Evolutionary conservation across 2,329 filamentous ascomycete species (phyloP).

Genomic region (Fusarium redolens): DNA sequence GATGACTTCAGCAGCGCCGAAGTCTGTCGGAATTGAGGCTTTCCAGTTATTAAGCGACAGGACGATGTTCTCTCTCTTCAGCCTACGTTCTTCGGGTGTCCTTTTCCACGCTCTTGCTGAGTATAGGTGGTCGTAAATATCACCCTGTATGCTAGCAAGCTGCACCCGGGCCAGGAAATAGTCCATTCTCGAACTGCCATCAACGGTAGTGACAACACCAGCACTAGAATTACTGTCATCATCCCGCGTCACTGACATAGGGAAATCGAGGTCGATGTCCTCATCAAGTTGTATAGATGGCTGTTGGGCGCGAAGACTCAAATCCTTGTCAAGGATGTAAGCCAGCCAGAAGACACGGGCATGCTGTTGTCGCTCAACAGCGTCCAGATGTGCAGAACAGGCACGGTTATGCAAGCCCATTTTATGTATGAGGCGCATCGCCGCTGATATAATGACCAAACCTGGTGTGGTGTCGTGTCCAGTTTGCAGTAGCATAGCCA

Average conservation of each 20-base stretch:
- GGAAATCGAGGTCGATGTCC: constrained; percentile 5
- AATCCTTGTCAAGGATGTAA: constrained; percentile 8
- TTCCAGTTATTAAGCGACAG: neutral
- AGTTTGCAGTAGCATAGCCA: constrained; percentile 8
- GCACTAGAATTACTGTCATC: no score
- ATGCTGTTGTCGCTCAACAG: neutral
- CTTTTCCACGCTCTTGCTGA: constrained; percentile 1
- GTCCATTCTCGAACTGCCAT: neutral
- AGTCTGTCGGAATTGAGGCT: neutral
- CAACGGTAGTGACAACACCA: neutral
- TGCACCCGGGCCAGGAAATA: constrained; percentile 9
- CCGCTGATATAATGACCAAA: neutral
- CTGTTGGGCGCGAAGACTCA: constrained; percentile 1
- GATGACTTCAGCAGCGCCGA: neutral
- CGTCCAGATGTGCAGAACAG: neutral
- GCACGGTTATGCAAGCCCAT: constrained; percentile 1
- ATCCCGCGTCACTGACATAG: accelerated
- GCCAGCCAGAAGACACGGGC: constrained; percentile 10
- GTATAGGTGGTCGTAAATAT: neutral
- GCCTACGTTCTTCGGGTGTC: neutral
- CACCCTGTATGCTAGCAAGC: neutral
- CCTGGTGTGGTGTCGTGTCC: neutral
- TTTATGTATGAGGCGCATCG: constrained; percentile 6
- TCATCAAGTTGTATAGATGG: constrained; percentile 8
- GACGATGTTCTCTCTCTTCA: neutral